A percentile compares a stretch with the other conserved stretches of the same genome.
Evolutionary conservation across 305 asterid genomes (phyloP).

Genomic region (Solanum hybrid): DNA sequence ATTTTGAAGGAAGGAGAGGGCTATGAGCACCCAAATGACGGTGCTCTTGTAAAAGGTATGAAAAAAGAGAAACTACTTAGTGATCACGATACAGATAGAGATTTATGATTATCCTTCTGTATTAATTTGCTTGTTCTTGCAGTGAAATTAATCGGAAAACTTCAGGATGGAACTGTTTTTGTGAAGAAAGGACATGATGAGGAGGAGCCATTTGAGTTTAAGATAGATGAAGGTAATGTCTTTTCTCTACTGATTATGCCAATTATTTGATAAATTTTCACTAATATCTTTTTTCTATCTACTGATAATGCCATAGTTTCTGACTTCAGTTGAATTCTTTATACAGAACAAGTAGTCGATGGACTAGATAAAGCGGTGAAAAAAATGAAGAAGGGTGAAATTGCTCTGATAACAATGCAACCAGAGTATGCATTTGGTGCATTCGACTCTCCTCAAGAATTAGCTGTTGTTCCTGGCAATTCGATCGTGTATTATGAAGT

Average conservation of each 20-base stretch:
- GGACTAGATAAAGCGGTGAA: conserved; percentile 22
- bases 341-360: conserved; percentile 19
- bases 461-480: conserved; percentile 17
- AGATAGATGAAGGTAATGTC: conserved; percentile 20
- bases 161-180: conserved; percentile 21
- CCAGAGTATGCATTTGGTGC: conserved; percentile 26
- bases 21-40: conserved; percentile 15
- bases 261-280: neutral
- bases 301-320: too few relatives aligned
- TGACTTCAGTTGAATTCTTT: neutral
- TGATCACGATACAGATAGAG: neutral
- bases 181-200: conserved; percentile 9
- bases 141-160: conserved; percentile 18
- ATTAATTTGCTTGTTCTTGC: neutral
- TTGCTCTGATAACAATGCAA: conserved; percentile 14
- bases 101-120: neutral
- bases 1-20: conserved; percentile 24
- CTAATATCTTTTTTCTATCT: neutral
- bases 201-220: conserved; percentile 18
- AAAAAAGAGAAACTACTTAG: neutral
- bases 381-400: conserved; percentile 25
- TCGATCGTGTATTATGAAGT: conserved; percentile 10
- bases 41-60: conserved; percentile 14
- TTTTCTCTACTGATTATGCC: neutral
- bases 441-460: conserved; percentile 16